Conservation (phyloP, 805 yeast genomes). For the Monosporozyma unispora region DNA sequence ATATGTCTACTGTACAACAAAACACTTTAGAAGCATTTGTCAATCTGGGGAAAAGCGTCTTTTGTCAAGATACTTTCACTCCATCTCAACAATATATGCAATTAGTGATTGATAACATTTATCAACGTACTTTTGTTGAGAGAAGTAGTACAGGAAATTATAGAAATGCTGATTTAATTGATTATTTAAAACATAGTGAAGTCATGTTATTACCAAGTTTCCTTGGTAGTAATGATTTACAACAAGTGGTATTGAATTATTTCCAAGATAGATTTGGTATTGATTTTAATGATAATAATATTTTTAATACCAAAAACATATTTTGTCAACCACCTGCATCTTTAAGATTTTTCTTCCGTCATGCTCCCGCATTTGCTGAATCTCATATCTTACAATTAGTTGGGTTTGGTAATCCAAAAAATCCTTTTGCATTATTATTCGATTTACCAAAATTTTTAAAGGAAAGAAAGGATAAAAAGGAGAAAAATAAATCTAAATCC, state of each 20-base stretch:
- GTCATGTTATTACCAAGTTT: slow-evolving; percentile 54
- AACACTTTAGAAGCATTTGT: slow-evolving; percentile 63
- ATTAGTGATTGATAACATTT: slow-evolving; percentile 71
- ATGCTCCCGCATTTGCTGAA: slow-evolving; percentile 66
- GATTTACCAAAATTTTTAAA: slow-evolving; percentile 62
- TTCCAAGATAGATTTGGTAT: slow-evolving; percentile 56
- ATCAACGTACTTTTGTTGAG: slow-evolving; percentile 41
- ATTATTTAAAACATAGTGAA: slow-evolving; percentile 48
- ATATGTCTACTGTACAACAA: slow-evolving; percentile 79
- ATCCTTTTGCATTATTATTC: slow-evolving; percentile 70
- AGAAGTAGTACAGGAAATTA: slow-evolving; percentile 22
- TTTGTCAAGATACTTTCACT: slow-evolving; percentile 74
- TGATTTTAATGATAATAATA: slow-evolving; percentile 54
- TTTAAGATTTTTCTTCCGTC: slow-evolving; percentile 63
- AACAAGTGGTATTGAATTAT: slow-evolving; percentile 53
- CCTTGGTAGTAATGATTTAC: slow-evolving; percentile 44
- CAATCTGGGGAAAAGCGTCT: slow-evolving; percentile 68
- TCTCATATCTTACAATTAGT: slow-evolving; percentile 66
- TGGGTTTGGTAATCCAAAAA: slow-evolving; percentile 68
- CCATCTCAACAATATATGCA: slow-evolving; percentile 73
- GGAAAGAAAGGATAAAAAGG: slow-evolving; percentile 65
- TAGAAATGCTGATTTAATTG: slow-evolving; percentile 28
- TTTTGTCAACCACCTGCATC: slow-evolving; percentile 30
- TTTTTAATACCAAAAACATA: slow-evolving; percentile 42
- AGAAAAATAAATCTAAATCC: slow-evolving; percentile 38